Conservation (phyloP, 345 rosid genomes). For the Reutealis trisperma region DNA sequence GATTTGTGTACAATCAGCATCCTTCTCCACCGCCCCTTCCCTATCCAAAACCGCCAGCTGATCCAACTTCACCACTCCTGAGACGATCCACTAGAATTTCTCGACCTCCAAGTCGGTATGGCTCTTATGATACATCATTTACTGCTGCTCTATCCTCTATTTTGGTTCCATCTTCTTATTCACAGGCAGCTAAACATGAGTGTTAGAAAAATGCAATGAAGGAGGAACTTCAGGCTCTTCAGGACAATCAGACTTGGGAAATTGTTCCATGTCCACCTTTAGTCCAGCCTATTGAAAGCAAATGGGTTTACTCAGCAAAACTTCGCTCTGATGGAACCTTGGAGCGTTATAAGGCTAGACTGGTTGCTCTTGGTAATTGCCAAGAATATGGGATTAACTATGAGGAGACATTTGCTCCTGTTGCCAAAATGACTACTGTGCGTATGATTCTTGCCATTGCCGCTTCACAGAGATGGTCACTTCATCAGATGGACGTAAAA, state of each 20-base stretch:
- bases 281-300: background rate
- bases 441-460: no score
- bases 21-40: background rate
- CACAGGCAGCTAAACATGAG: background rate
- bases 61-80: background rate
- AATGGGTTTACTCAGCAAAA: background rate
- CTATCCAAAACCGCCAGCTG: rapidly evolving
- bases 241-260: background rate
- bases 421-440: no score
- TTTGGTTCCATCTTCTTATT: background rate
- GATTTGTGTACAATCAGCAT: background rate
- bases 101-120: background rate
- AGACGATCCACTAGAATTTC: background rate
- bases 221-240: background rate
- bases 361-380: background rate
- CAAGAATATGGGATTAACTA: background rate
- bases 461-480: no score
- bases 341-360: background rate
- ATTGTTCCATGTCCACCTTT: background rate
- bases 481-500: no score
- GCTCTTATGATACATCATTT: no score
- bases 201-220: background rate
- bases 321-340: background rate
- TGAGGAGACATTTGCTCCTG: no score
- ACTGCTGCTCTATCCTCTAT: background rate